A percentile compares a stretch with the other conserved stretches of the same genome.
phyloP scores from a whole-genome alignment of 345 rosid species.

The Lumnitzera littorea region DNA sequence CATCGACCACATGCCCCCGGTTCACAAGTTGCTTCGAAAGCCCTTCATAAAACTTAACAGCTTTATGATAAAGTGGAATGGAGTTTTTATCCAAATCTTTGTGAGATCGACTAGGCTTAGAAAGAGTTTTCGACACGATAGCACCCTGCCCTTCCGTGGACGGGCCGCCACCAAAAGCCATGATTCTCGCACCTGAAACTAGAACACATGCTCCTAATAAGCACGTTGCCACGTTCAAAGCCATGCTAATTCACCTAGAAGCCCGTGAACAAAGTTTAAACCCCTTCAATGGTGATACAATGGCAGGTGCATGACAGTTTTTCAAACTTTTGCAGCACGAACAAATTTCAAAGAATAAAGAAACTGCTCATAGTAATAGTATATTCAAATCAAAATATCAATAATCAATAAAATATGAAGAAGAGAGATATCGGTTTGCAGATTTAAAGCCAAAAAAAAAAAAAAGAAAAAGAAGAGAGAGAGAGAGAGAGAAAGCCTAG shows the following conservation, averaged over 20 bases:
- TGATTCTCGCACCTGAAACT: constrained; percentile 88
- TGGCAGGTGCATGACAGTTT: too few species aligned
- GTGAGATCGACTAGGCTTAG: constrained; percentile 94
- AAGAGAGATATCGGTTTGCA: too few species aligned
- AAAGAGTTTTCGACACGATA: constrained; percentile 75
- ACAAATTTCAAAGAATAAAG: too few species aligned
- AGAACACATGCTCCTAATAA: constrained; percentile 92
- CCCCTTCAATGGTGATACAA: too few species aligned
- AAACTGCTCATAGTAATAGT: too few species aligned
- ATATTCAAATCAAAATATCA: too few species aligned
- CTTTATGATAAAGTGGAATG: constrained; percentile 65
- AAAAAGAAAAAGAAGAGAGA: too few species aligned
- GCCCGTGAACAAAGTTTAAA: constrained; percentile 46
- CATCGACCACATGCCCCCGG: constrained; percentile 94
- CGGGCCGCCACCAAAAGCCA: constrained; percentile 97
- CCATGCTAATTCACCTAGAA: constrained; percentile 73
- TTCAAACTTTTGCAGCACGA: too few species aligned
- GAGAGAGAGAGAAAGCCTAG: too few species aligned
- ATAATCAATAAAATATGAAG: too few species aligned
- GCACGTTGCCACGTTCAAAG: constrained; percentile 80
- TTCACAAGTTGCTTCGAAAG: constrained; percentile 93
- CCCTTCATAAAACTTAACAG: constrained; percentile 68
- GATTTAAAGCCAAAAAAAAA: too few species aligned
- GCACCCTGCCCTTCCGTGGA: constrained; percentile 82
- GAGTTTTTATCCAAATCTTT: constrained; percentile 89